These are phyloP conservation scores for Dactylellina leptospora DNA, from an alignment of 2,329 filamentous ascomycete species.

Conservation along the genomic window DNA sequence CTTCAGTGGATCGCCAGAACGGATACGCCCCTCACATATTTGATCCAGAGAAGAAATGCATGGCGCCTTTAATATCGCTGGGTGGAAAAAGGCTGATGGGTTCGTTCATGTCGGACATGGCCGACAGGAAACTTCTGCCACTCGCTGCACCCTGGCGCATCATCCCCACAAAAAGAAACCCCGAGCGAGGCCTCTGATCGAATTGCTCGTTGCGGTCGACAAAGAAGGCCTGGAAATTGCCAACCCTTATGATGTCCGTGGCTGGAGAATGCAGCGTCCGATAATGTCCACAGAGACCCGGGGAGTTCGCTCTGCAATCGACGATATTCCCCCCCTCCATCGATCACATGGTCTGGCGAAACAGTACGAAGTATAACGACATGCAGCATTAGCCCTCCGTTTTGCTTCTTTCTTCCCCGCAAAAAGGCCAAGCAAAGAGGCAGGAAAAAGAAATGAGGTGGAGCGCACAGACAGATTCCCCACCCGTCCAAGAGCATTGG, in stretches of 20 bases:
- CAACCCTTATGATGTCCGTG: neutral
- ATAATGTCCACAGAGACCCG: neutral
- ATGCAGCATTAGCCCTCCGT: neutral
- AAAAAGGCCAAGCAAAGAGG: conserved; percentile 46
- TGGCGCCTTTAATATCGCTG: conserved; percentile 43
- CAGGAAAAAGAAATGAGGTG: conserved; percentile 29
- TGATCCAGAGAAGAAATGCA: conserved; percentile 40
- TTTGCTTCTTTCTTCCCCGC: conserved; percentile 51
- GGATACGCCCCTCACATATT: conserved; percentile 42
- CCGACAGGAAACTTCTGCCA: conserved; percentile 34
- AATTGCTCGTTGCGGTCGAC: neutral
- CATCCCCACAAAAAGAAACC: conserved; percentile 35
- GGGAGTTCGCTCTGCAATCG: conserved; percentile 18
- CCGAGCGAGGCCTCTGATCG: neutral
- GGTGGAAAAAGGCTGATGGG: conserved; percentile 9
- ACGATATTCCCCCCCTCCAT: conserved; percentile 12
- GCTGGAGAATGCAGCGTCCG: neutral
- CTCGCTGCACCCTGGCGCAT: conserved; percentile 34
- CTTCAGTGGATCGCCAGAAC: conserved; percentile 20
- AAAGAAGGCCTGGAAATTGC: conserved; percentile 40
- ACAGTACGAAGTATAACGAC: too few relatives aligned
- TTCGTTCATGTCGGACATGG: conserved; percentile 30
- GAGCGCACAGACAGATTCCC: conserved; percentile 10
- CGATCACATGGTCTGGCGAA: conserved; percentile 43
- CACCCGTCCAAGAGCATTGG: too few relatives aligned